phyloP scores from a whole-genome alignment of 768 basidiomycete genomes.

The Dacryopinax spathularia region DNA sequence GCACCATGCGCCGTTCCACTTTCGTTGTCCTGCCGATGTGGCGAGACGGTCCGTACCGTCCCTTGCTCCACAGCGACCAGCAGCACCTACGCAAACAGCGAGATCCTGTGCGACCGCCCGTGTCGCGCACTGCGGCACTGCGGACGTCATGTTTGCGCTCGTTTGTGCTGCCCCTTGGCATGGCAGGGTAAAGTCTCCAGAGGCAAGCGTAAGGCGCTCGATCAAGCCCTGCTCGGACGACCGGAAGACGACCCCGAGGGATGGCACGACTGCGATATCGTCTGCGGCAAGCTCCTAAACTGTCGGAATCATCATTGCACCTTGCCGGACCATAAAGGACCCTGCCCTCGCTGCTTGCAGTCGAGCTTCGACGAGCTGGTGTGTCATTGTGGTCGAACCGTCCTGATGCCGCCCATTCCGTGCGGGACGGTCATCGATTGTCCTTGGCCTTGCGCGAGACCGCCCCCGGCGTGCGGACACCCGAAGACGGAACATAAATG shows the following conservation, averaged over 20 bases:
- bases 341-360: slow-evolving; percentile 69
- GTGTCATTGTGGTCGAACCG: slow-evolving; percentile 75
- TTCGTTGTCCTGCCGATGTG: slow-evolving; percentile 75
- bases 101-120: slow-evolving; percentile 64
- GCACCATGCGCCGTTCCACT: slow-evolving; percentile 61
- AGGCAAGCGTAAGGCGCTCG: slow-evolving; percentile 46
- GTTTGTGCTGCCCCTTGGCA: slow-evolving; percentile 81
- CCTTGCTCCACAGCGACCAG: slow-evolving; percentile 33
- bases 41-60: slow-evolving; percentile 43
- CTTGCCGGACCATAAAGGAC: slow-evolving; percentile 63
- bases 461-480: slow-evolving; percentile 68
- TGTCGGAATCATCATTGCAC: slow-evolving; percentile 38
- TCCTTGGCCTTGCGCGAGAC: slow-evolving; percentile 60
- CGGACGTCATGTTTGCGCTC: slow-evolving; percentile 71
- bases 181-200: slow-evolving; percentile 35
- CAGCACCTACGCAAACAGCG: slow-evolving; percentile 27
- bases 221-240: slow-evolving; percentile 19
- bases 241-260: slow-evolving; percentile 47
- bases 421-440: slow-evolving; percentile 73
- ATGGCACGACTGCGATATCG: slow-evolving; percentile 71
- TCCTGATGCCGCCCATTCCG: slow-evolving; percentile 74
- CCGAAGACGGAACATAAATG: slow-evolving; percentile 62
- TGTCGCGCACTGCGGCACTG: slow-evolving; percentile 70
- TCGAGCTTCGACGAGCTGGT: slow-evolving; percentile 86
- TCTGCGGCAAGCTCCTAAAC: slow-evolving; percentile 54